A percentile compares a stretch with the other conserved stretches of the same genome.
Conservation (phyloP, 2,329 filamentous ascomycete species). For the Cyphellophora attinorum region DNA sequence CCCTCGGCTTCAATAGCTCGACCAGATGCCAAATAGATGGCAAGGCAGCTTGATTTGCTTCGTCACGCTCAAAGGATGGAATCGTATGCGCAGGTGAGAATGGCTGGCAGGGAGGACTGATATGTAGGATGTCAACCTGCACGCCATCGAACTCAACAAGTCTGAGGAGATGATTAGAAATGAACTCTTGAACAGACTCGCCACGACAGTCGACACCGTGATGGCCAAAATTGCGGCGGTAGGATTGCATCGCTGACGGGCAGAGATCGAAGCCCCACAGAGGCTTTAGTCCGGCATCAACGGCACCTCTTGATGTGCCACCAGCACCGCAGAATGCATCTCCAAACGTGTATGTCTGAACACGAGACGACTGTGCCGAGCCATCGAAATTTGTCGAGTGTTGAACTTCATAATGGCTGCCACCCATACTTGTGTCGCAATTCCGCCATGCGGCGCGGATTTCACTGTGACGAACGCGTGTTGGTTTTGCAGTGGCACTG, state of each 20-base stretch:
- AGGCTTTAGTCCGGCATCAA: conserved; percentile 48
- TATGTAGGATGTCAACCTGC: conserved; percentile 60
- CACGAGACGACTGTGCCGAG: not conserved
- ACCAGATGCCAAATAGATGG: conserved; percentile 45
- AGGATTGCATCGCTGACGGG: conserved; percentile 46
- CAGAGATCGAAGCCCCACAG: conserved; percentile 57
- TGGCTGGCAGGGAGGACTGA: conserved; percentile 69
- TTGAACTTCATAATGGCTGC: not conserved
- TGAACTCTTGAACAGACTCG: conserved; percentile 36
- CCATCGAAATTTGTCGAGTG: not conserved
- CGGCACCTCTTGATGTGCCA: conserved; percentile 58
- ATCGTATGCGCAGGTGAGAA: conserved; percentile 65
- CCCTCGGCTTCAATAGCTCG: conserved; percentile 48
- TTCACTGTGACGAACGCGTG: not conserved
- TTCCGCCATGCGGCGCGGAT: conserved; percentile 1
- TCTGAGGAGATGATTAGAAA: conserved; percentile 25
- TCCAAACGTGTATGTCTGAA: conserved; percentile 51
- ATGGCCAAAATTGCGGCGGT: conserved; percentile 46
- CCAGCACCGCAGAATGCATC: conserved; percentile 68
- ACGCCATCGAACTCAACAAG: conserved; percentile 39
- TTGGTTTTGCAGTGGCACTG: not conserved
- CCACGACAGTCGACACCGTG: conserved; percentile 21
- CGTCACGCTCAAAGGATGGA: conserved; percentile 45
- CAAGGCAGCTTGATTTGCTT: conserved; percentile 53
- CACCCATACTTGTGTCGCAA: conserved; percentile 1